Percentiles rank a stretch among this genome's conserved stretches.
Conservation (phyloP, 2,329 filamentous ascomycete species). For the Colletotrichum shisoi region DNA sequence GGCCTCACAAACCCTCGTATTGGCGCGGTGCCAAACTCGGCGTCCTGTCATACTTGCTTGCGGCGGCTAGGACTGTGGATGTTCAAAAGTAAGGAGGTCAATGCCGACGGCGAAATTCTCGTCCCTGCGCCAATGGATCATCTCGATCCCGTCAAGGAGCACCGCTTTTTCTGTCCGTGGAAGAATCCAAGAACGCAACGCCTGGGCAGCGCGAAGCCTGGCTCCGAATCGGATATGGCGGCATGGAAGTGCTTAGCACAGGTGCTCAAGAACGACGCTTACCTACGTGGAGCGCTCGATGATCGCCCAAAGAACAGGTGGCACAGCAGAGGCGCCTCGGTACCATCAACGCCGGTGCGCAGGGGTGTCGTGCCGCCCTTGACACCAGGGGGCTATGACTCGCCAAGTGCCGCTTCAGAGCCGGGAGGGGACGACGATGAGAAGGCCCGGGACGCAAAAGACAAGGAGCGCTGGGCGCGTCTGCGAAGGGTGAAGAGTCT, state of each 20-base stretch:
- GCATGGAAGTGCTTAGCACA: slow-evolving; percentile 65
- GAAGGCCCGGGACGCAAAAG: slow-evolving; percentile 62
- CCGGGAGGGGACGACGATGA: slow-evolving; percentile 54
- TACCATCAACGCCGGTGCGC: slow-evolving; percentile 36
- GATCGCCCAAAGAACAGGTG: slow-evolving; percentile 40
- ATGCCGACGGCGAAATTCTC: slow-evolving; percentile 60
- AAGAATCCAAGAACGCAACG: slow-evolving; percentile 70
- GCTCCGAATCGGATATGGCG: slow-evolving; percentile 51
- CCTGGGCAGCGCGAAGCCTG: slow-evolving; percentile 47
- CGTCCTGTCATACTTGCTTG: slow-evolving; percentile 85
- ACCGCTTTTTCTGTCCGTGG: slow-evolving; percentile 87
- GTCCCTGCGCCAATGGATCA: slow-evolving; percentile 69
- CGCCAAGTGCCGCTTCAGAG: slow-evolving; percentile 37
- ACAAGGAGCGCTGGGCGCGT: slow-evolving; percentile 77
- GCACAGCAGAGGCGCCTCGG: slow-evolving; percentile 30
- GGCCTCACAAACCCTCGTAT: slow-evolving; percentile 64
- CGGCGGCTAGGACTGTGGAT: slow-evolving; percentile 92
- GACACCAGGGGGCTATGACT: slow-evolving; percentile 39
- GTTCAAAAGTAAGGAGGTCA: slow-evolving; percentile 78
- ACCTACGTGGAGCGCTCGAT: slow-evolving; percentile 52
- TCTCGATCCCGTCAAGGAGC: slow-evolving; percentile 74
- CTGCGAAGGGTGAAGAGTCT: slow-evolving; percentile 75
- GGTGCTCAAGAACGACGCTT: slow-evolving; percentile 66
- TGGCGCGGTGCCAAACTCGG: slow-evolving; percentile 72
- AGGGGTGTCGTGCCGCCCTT: slow-evolving; percentile 29